Base-by-base conservation (phyloP, 345 rosid genomes). In the Lagerstroemia speciosa region DNA sequence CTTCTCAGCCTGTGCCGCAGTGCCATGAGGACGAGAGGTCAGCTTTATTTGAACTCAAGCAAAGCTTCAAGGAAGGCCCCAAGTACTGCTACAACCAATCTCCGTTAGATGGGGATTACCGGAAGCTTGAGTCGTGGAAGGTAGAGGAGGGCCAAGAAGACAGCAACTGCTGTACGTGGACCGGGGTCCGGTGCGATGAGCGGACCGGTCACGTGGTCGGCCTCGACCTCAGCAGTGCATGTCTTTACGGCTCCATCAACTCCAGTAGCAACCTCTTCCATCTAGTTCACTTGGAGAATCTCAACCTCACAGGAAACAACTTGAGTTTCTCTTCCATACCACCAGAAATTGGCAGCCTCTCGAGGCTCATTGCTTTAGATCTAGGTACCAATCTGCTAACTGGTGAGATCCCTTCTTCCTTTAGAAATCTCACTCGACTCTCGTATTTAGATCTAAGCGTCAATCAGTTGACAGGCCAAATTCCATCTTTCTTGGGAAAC, bases 361-460 rank as follows among this genome's bases (percentile, higher is more conserved):
- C 6, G 0, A 31, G 67, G 34, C 73, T 74, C 16, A 36, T 0
- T 0, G 0, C 29, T 26, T 30, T 74, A 0, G 65, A 65, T 22
- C 31, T 77, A 1, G 68, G 72, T 32, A 10, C 27, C 2, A 77
- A 74, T 16, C 0, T 19, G 29, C 29, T 78, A 29, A 22, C n/a
- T 3, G 61, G 81, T 19, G 15, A 27, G 32, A 72, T 74, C 1
- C 71, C 76, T 2, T 17, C 40, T 8, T 52, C 57, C 15, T 1
- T 72, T 0, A 67, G 26, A 0, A 61, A 74, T 17, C 19, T 74
- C 2, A 65, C 14, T 1, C 26, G 53, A 0, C 74, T 78, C 0
- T 72, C 62, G 4, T 46, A 52, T 17, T 32, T 78, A 55, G 78
- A 68, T 61, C 71, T 74, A 27, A 68, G 75, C 2, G 43, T 8